phyloP scores from a whole-genome alignment of 768 basidiomycete species.

The Rhodosporidiobolus odoratus region DNA sequence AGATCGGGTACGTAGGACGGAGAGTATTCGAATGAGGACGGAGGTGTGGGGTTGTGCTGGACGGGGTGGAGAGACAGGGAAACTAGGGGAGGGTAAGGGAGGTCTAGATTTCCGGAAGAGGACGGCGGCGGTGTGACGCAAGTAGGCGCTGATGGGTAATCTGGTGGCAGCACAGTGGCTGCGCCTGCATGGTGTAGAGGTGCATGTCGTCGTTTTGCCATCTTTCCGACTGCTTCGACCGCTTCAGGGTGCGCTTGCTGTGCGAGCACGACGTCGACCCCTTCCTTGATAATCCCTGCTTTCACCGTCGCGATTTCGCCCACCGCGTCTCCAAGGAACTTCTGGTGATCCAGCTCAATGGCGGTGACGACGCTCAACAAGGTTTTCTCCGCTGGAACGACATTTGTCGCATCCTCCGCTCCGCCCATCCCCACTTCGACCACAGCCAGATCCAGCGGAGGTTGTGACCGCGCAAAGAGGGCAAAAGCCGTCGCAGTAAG shows the following conservation, averaged over 20 bases:
- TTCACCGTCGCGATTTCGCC: conserved; percentile 74
- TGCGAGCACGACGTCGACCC: conserved; percentile 43
- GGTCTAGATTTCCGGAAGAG: too few species aligned
- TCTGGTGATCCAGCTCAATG: conserved; percentile 89
- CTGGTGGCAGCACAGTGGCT: conserved; percentile 8
- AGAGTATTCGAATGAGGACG: too few species aligned
- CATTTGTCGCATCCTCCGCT: conserved; percentile 83
- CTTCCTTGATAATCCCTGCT: conserved; percentile 66
- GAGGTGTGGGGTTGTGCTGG: too few species aligned
- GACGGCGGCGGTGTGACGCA: too few species aligned
- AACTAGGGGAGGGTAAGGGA: too few species aligned
- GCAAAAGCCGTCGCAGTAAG: conserved; percentile 73
- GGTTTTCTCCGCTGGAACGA: conserved; percentile 64
- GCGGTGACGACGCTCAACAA: conserved; percentile 74
- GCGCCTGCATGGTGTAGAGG: conserved; percentile 52
- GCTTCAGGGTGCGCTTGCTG: conserved; percentile 44
- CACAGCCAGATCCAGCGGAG: conserved; percentile 66
- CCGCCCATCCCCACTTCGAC: conserved; percentile 97
- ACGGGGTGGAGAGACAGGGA: too few species aligned
- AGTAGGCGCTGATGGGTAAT: neutral
- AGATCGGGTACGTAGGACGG: too few species aligned
- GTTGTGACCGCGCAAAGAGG: conserved; percentile 59
- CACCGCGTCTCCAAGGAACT: conserved; percentile 73
- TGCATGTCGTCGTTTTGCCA: conserved; percentile 51
- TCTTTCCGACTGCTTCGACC: conserved; percentile 45